These are phyloP conservation scores for Bassia scoparia DNA, from an alignment of 148 eudicot genomes.

Conservation along the genomic window DNA sequence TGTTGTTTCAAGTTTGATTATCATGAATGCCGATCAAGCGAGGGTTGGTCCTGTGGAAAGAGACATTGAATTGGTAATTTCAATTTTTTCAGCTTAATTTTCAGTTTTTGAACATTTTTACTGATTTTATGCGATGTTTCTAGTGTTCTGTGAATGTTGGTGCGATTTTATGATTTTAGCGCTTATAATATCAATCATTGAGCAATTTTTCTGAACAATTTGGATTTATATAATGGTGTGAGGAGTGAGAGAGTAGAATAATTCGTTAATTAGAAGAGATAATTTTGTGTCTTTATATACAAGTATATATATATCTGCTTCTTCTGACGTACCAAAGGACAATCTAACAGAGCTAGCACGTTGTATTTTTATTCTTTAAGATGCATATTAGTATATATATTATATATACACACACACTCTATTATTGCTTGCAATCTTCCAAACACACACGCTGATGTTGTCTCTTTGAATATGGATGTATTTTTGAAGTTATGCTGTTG, in stretches of 20 bases:
- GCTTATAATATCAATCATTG: not conserved
- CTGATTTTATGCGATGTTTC: not conserved
- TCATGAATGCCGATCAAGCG: constrained; percentile 35
- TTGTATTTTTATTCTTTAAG: not conserved
- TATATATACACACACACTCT: not conserved
- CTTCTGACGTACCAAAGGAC: not conserved
- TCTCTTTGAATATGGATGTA: not conserved
- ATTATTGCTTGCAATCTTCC: not conserved
- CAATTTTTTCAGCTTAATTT: not conserved
- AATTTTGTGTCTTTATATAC: too few species aligned
- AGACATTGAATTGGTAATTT: constrained; percentile 41
- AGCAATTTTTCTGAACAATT: not conserved
- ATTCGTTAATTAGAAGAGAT: not conserved
- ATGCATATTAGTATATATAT: not conserved
- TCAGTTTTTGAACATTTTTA: not conserved
- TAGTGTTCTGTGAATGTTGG: constrained; percentile 2
- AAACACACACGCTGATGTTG: constrained; percentile 1
- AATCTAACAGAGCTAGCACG: not conserved
- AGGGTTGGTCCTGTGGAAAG: constrained; percentile 41
- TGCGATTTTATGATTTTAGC: not conserved
- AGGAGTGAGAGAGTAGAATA: not conserved
- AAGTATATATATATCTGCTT: constrained; percentile 5
- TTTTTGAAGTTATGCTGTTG: not conserved
- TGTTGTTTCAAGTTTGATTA: constrained; percentile 1
- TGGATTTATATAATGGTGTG: not conserved